Percentiles rank a stretch among this genome's conserved stretches.
These are phyloP conservation scores for Sherardia arvensis DNA, from an alignment of 257 asterid species.

Conservation along the genomic window DNA sequence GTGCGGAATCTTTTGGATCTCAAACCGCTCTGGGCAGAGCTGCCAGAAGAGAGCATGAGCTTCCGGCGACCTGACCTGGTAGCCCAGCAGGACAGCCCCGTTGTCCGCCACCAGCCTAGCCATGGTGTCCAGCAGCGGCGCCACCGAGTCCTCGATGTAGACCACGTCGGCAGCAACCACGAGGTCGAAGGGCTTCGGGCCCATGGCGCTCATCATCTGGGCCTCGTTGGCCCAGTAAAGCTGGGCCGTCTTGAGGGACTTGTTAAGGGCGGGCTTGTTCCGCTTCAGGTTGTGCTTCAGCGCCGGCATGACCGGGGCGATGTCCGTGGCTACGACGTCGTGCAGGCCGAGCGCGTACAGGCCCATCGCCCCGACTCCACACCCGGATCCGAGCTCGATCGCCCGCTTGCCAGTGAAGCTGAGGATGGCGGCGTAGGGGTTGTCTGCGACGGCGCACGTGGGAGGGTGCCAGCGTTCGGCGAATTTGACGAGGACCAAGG, in stretches of 20 bases:
- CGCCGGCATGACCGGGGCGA: constrained; percentile 96
- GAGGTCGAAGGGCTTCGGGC: constrained; percentile 67
- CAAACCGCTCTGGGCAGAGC: constrained; percentile 41
- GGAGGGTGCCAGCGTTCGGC: constrained; percentile 83
- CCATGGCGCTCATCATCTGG: constrained; percentile 39
- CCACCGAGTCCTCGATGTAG: constrained; percentile 83
- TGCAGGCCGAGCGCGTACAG: constrained; percentile 62
- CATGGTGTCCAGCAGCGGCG: constrained; percentile 60
- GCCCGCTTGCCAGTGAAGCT: constrained; percentile 63
- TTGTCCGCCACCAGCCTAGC: constrained; percentile 50
- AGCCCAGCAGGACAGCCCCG: constrained; percentile 80
- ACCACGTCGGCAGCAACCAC: constrained; percentile 87
- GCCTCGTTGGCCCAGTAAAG: constrained; percentile 71
- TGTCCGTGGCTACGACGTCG: constrained; percentile 71
- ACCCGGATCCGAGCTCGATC: constrained; percentile 83
- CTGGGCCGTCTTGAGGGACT: constrained; percentile 51
- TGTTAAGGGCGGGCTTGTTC: constrained; percentile 59
- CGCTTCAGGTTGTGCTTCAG: constrained; percentile 68
- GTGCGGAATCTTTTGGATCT: constrained; percentile 65
- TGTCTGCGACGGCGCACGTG: constrained; percentile 26
- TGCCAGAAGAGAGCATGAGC: constrained; percentile 77
- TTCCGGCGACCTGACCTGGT: constrained; percentile 85
- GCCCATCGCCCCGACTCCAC: constrained; percentile 87
- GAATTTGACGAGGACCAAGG: constrained; percentile 80
- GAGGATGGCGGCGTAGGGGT: constrained; percentile 71